These are phyloP conservation scores for Inonotus hispidus DNA, from an alignment of 1,284 basidiomycete species.

Conservation along the genomic window DNA sequence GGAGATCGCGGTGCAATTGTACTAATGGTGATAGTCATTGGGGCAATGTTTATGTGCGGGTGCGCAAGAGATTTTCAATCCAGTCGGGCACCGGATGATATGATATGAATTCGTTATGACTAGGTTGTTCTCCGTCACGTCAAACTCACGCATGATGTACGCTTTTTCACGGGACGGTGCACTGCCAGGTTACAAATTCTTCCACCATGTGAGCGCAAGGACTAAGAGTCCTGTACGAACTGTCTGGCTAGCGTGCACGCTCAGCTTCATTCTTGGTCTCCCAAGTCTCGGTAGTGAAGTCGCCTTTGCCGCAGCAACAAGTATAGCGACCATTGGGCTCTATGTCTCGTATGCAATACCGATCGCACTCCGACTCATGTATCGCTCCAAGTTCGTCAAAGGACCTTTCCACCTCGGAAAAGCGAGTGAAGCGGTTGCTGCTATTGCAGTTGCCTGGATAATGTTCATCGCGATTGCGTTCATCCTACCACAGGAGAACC, in stretches of 20 bases:
- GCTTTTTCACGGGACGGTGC: slow-evolving; percentile 67
- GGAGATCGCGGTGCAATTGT: slow-evolving; percentile 67
- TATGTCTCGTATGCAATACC: slow-evolving; percentile 72
- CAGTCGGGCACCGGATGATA: not conserved
- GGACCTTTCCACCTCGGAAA: slow-evolving; percentile 69
- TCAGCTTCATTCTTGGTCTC: slow-evolving; percentile 70
- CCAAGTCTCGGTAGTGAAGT: slow-evolving; percentile 67
- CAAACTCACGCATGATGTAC: slow-evolving; percentile 78
- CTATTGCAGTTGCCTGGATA: slow-evolving; percentile 52
- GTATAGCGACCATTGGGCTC: slow-evolving; percentile 73
- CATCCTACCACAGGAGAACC: slow-evolving; percentile 61
- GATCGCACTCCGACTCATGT: slow-evolving; percentile 58
- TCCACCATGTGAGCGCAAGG: slow-evolving; percentile 54
- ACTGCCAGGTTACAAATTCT: slow-evolving; percentile 62
- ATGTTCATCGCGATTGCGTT: slow-evolving; percentile 60
- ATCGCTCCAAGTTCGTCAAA: slow-evolving; percentile 51
- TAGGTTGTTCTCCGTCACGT: slow-evolving; percentile 68
- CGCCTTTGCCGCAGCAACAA: slow-evolving; percentile 70
- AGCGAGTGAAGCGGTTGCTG: slow-evolving; percentile 54
- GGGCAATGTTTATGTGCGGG: slow-evolving; percentile 70
- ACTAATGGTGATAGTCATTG: slow-evolving; percentile 67
- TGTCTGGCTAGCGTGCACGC: slow-evolving; percentile 74
- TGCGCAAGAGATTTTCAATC: slow-evolving; percentile 23
- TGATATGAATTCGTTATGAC: not conserved
- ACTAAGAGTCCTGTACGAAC: slow-evolving; percentile 63